Evolutionary conservation across 176 grass and related monocot species (phyloP).

Genomic region (Eremochloa ophiuroides): DNA sequence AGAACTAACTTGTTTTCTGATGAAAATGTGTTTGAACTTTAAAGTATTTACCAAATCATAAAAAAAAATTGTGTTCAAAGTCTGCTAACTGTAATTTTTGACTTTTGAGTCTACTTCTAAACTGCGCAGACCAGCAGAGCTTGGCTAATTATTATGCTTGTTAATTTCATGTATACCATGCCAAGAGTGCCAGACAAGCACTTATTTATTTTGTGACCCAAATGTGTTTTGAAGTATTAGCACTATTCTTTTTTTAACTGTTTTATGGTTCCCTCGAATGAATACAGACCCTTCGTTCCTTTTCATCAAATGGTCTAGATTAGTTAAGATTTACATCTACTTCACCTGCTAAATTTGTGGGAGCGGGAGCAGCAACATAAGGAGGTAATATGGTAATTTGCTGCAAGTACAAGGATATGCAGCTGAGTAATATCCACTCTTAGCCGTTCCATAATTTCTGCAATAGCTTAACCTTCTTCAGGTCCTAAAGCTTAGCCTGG

Average conservation of each 20-base stretch:
- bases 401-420: neutral
- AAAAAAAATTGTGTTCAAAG: neutral
- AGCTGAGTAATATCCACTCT: neutral
- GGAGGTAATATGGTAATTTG: neutral
- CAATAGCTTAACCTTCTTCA: neutral
- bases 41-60: neutral
- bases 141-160: neutral
- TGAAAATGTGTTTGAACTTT: neutral
- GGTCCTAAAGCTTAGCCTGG: neutral
- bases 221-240: neutral
- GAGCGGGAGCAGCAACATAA: neutral
- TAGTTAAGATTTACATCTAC: neutral
- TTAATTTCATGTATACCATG: neutral
- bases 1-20: neutral
- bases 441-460: neutral
- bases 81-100: neutral
- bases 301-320: neutral
- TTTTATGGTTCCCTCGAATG: neutral
- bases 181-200: neutral
- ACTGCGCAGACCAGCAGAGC: neutral
- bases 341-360: neutral
- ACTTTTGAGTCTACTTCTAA: neutral
- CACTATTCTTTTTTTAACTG: neutral
- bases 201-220: neutral
- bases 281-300: neutral